Conservation (phyloP, 306 rosid genomes). For the Medicago truncatula region DNA sequence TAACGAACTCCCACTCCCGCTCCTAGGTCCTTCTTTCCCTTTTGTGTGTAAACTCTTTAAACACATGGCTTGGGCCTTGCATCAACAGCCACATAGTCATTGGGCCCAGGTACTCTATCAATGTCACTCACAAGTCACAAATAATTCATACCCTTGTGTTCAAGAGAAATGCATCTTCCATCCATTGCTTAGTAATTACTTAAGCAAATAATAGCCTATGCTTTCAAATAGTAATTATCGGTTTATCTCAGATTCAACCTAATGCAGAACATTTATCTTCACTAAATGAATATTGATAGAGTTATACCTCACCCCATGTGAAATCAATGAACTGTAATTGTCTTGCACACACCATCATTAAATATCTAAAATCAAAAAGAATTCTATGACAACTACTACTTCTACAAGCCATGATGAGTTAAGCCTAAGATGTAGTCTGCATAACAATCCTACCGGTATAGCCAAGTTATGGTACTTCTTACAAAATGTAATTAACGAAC, state of each 20-base stretch:
- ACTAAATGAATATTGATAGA: conserved; percentile 7
- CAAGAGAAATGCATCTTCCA: not conserved
- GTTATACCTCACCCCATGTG: not conserved
- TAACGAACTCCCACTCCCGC: too few species aligned
- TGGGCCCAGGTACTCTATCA: too few species aligned
- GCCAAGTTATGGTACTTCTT: conserved; percentile 13
- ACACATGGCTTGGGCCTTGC: too few species aligned
- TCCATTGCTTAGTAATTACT: conserved; percentile 16
- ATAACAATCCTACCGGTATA: not conserved
- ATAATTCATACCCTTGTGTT: not conserved
- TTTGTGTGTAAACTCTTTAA: too few species aligned
- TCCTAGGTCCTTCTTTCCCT: too few species aligned
- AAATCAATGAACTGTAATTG: not conserved
- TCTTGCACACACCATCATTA: not conserved
- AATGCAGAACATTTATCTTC: conserved; percentile 3
- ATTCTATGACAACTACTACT: conserved; percentile 19
- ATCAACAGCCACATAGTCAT: too few species aligned
- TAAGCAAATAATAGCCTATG: not conserved
- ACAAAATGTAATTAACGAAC: conserved; percentile 10
- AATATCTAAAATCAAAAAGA: not conserved
- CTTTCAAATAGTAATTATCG: conserved; percentile 8
- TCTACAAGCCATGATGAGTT: conserved; percentile 11
- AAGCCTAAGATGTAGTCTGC: conserved; percentile 14
- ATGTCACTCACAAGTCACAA: too few species aligned
- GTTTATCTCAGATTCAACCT: conserved; percentile 12